Conservation (phyloP, 2,329 filamentous ascomycete species). For the Aspergillus sp. region DNA sequence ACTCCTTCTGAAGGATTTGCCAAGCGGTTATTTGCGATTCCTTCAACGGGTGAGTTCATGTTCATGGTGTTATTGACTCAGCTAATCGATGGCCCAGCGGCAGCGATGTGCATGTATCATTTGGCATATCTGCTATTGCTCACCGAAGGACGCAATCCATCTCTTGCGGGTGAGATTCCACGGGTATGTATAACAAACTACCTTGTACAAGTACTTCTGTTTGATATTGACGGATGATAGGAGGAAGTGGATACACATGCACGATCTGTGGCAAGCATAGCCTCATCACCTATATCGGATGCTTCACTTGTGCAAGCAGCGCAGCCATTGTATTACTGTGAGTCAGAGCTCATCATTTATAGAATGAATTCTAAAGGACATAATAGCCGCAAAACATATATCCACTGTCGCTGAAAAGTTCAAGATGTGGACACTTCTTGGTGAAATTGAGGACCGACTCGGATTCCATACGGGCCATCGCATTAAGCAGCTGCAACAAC, state of each 20-base stretch:
- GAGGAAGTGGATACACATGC: not conserved
- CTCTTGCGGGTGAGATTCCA: no score
- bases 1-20: not conserved
- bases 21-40: not conserved
- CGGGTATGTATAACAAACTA: no score
- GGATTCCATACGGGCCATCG: not conserved
- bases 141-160: not conserved
- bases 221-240: not conserved
- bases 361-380: not conserved
- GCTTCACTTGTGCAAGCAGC: not conserved
- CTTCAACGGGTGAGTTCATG: not conserved
- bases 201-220: no score
- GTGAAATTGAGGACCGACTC: not conserved
- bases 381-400: not conserved
- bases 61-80: no score
- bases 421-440: not conserved
- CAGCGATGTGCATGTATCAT: not conserved
- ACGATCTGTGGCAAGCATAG: not conserved
- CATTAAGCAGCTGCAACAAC: not conserved
- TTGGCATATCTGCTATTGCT: not conserved
- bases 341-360: not conserved
- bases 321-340: not conserved
- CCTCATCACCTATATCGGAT: not conserved
- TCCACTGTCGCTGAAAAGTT: not conserved
- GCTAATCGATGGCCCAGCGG: not conserved